Percentiles rank a stretch among this genome's conserved stretches.
Evolutionary conservation across 2,329 filamentous ascomycete genomes (phyloP).

Genomic region (Xylaria sp.): DNA sequence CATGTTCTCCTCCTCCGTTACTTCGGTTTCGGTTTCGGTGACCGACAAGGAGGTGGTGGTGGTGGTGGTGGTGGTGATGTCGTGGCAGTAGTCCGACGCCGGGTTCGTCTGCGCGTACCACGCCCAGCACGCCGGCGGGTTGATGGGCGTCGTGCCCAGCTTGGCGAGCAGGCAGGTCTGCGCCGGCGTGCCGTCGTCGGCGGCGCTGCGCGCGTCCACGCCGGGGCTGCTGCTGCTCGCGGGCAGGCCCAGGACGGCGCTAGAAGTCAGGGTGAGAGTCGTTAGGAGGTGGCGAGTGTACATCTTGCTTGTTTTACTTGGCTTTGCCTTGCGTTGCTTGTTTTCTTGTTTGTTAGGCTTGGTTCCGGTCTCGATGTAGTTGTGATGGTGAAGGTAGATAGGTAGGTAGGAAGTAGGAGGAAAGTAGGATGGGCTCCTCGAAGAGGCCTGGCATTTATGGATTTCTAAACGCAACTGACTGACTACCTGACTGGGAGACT

Average conservation of each 20-base stretch:
- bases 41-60: background rate
- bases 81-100: conserved; percentile 27
- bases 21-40: background rate
- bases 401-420: background rate
- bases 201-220: background rate
- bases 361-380: background rate
- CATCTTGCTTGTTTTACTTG: conserved; percentile 17
- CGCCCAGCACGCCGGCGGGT: conserved; percentile 25
- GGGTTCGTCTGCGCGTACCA: conserved; percentile 18
- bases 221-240: background rate
- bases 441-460: too few relatives aligned
- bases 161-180: conserved; percentile 17
- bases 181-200: background rate
- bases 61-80: conserved; percentile 1
- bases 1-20: background rate
- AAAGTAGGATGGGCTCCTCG: too few relatives aligned
- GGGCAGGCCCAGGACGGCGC: conserved; percentile 14
- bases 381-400: too few relatives aligned
- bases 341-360: too few relatives aligned
- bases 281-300: conserved; percentile 17
- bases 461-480: too few relatives aligned
- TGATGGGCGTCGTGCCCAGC: conserved; percentile 18
- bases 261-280: conserved; percentile 6
- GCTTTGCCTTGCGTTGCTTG: background rate
- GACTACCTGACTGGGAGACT: too few relatives aligned